phyloP scores from a whole-genome alignment of 2,329 filamentous ascomycete species.

The Scedosporium aurantiacum region DNA sequence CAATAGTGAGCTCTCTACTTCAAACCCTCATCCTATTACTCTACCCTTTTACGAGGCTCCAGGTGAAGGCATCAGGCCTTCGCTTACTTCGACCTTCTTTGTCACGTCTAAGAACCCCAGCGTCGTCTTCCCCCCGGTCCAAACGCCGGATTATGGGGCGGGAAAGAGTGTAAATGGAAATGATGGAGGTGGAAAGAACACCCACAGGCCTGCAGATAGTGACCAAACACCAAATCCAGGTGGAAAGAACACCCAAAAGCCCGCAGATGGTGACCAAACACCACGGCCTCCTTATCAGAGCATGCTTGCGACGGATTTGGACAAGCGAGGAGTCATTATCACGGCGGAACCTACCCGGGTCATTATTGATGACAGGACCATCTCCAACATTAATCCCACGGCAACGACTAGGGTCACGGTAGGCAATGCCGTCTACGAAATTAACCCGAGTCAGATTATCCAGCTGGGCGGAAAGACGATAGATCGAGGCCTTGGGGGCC shows the following conservation, averaged over 20 bases:
- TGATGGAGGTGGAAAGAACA: not conserved
- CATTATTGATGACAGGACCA: conserved; percentile 35
- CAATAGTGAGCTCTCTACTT: conserved; percentile 11
- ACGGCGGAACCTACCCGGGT: conserved; percentile 33
- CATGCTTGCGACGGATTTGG: not conserved
- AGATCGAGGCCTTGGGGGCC: conserved; percentile 25
- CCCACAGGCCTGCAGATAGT: not conserved
- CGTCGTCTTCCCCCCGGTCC: conserved; percentile 18
- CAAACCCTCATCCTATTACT: not conserved
- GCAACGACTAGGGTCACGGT: conserved; percentile 32
- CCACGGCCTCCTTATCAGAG: not conserved
- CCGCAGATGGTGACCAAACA: not conserved
- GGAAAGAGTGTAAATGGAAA: conserved; percentile 12
- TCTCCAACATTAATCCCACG: conserved; percentile 24
- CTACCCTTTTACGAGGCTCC: not conserved
- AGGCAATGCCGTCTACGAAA: conserved; percentile 31
- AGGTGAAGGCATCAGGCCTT: too few species aligned
- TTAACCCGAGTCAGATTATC: conserved; percentile 26
- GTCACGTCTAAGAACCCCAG: conserved; percentile 5
- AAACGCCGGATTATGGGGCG: conserved; percentile 26
- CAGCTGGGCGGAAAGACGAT: conserved; percentile 22
- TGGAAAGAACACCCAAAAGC: too few species aligned
- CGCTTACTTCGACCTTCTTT: conserved; percentile 3
- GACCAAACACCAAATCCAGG: not conserved
- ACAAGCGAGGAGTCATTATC: conserved; percentile 23